phyloP scores from a whole-genome alignment of 169 alveolate genomes.

The Cryptosporidium canis region DNA sequence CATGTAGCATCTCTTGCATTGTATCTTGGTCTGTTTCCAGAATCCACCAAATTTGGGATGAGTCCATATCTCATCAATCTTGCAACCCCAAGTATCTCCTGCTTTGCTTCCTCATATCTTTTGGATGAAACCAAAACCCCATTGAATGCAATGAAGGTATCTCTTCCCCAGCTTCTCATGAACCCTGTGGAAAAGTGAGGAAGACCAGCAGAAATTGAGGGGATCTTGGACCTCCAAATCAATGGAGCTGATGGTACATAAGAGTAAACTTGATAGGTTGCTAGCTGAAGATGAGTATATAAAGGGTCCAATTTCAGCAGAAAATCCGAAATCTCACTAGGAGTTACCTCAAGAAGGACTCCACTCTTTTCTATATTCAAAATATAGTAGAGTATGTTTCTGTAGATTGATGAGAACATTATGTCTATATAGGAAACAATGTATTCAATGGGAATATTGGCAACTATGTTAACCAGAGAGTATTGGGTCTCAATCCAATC shows the following conservation, averaged over 20 bases:
- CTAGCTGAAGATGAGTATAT: slow-evolving; percentile 58
- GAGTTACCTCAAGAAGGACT: background rate
- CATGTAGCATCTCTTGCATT: slow-evolving; percentile 96
- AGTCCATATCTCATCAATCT: slow-evolving; percentile 90
- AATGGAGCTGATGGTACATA: slow-evolving; percentile 81
- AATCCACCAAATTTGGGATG: slow-evolving; percentile 93
- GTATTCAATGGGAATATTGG: slow-evolving; percentile 50
- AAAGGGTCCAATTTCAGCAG: slow-evolving; percentile 31
- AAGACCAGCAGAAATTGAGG: slow-evolving; percentile 90
- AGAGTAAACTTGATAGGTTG: slow-evolving; percentile 80
- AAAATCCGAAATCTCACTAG: background rate
- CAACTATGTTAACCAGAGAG: slow-evolving; percentile 21
- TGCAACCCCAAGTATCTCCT: slow-evolving; percentile 87
- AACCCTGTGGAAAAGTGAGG: slow-evolving; percentile 93
- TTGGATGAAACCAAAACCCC: slow-evolving; percentile 87
- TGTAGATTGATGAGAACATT: slow-evolving; percentile 58
- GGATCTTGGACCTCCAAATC: slow-evolving; percentile 74
- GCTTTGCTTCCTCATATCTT: slow-evolving; percentile 51
- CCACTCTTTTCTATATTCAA: background rate
- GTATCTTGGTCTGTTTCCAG: slow-evolving; percentile 90
- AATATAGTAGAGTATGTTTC: slow-evolving; percentile 39
- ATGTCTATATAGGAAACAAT: slow-evolving; percentile 36
- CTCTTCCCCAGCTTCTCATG: slow-evolving; percentile 96
- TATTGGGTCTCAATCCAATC: slow-evolving; percentile 41
- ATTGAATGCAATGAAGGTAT: slow-evolving; percentile 91